Conservation (phyloP, 2,329 filamentous ascomycete genomes). For the Aureobasidium sp. region DNA sequence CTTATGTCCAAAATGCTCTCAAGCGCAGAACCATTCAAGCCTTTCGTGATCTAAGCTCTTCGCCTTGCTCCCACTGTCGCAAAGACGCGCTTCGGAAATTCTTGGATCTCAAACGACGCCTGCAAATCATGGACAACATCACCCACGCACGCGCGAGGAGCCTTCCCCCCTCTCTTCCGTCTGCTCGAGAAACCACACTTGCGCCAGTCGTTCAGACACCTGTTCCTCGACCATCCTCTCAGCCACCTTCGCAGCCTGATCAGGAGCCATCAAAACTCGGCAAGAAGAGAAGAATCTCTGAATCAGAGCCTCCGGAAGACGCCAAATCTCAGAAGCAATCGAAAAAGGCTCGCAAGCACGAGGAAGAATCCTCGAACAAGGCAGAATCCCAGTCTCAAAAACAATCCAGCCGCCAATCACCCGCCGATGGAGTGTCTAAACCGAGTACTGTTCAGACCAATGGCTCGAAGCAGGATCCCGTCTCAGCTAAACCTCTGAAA, state of each 20-base stretch:
- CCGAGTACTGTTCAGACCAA: background rate
- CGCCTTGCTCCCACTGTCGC: constrained; percentile 10
- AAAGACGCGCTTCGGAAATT: constrained; percentile 2
- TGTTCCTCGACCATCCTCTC: background rate
- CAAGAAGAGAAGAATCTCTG: constrained; percentile 14
- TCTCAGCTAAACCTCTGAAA: background rate
- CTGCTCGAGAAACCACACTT: background rate
- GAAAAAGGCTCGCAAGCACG: background rate
- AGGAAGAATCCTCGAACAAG: background rate
- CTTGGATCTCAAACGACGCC: constrained; percentile 1
- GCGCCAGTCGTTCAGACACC: background rate
- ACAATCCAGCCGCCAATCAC: background rate
- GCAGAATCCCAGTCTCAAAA: background rate
- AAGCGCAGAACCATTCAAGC: background rate
- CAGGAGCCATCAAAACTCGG: constrained; percentile 1
- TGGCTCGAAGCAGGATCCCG: background rate
- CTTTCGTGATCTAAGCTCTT: constrained; percentile 1
- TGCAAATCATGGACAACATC: background rate
- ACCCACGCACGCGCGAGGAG: background rate
- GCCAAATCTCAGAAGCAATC: background rate
- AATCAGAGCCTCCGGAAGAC: constrained; percentile 15
- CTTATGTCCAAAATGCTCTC: constrained; percentile 1
- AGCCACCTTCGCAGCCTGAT: background rate
- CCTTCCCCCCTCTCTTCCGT: background rate
- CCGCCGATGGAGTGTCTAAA: background rate